A percentile compares a stretch with the other conserved stretches of the same genome.
Conservation (phyloP, 192 early-diverging fungal species). For the Coemansia sp. region DNA sequence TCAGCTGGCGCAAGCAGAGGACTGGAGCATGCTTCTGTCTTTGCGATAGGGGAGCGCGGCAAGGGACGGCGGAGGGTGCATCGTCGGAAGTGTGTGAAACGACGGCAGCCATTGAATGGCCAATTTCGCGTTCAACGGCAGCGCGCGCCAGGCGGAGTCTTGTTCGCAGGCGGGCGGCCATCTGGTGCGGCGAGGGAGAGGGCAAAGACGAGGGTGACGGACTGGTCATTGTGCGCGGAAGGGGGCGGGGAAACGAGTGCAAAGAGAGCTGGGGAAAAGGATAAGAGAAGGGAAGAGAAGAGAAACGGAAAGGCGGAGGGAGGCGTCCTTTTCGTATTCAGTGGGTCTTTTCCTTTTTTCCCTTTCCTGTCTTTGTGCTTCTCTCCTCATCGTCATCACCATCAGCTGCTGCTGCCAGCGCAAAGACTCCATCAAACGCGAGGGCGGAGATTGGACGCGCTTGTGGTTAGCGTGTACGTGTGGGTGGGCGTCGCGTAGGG, state of each 20-base stretch:
- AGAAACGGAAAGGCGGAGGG: too few species aligned
- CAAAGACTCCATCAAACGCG: too few species aligned
- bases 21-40: background rate
- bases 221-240: background rate
- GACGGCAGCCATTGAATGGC: slow-evolving; percentile 32
- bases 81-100: slow-evolving; percentile 4
- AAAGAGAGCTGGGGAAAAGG: background rate
- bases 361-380: too few species aligned
- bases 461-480: background rate
- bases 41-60: background rate
- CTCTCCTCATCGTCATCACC: too few species aligned
- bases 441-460: too few species aligned
- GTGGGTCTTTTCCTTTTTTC: too few species aligned
- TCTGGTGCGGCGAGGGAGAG: slow-evolving; percentile 14
- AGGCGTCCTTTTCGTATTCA: too few species aligned
- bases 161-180: slow-evolving; percentile 37
- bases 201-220: background rate
- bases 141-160: slow-evolving; percentile 33
- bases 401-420: too few species aligned
- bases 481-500: background rate
- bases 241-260: background rate
- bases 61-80: background rate
- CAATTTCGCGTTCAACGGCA: slow-evolving; percentile 37
- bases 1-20: background rate
- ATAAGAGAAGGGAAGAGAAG: too few species aligned